Evolutionary conservation across 129 eudicot genomes (phyloP).

Genomic region (Erigeron canadensis): DNA sequence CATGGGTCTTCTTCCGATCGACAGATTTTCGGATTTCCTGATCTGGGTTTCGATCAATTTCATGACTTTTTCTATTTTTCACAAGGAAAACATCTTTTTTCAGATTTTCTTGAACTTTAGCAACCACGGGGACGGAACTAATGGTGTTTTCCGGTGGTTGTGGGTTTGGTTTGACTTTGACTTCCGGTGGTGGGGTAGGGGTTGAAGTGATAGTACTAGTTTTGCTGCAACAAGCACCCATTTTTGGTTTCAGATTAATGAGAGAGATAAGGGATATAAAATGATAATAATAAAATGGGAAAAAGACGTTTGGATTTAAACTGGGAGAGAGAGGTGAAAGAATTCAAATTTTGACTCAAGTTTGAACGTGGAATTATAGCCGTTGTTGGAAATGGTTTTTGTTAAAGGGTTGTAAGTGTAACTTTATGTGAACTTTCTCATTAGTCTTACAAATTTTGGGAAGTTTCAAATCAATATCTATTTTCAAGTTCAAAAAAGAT

Average conservation of each 20-base stretch:
- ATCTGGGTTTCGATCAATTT: slow-evolving; percentile 46
- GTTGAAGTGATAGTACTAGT: slow-evolving; percentile 17
- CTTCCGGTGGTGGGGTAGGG: slow-evolving; percentile 25
- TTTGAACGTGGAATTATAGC: slow-evolving; percentile 32
- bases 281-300: slow-evolving; percentile 4
- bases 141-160: background rate
- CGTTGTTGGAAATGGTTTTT: slow-evolving; percentile 19
- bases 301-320: slow-evolving; percentile 30
- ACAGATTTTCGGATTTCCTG: slow-evolving; percentile 37
- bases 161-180: slow-evolving; percentile 28
- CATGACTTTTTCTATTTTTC: slow-evolving; percentile 74
- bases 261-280: slow-evolving; percentile 10
- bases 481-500: slow-evolving; percentile 14
- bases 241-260: slow-evolving; percentile 16
- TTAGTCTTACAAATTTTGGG: slow-evolving; percentile 1
- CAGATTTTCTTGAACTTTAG: slow-evolving; percentile 25
- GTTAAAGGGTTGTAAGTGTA: slow-evolving; percentile 22
- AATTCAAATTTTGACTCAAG: slow-evolving; percentile 33
- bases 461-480: slow-evolving; percentile 21
- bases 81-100: slow-evolving; percentile 63
- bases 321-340: slow-evolving; percentile 8
- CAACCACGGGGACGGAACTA: slow-evolving; percentile 8
- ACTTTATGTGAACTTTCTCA: slow-evolving; percentile 15
- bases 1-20: slow-evolving; percentile 35
- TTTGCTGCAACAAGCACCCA: slow-evolving; percentile 42